These are phyloP conservation scores for Sonneratia caseolaris DNA, from an alignment of 345 rosid species.

Conservation along the genomic window DNA sequence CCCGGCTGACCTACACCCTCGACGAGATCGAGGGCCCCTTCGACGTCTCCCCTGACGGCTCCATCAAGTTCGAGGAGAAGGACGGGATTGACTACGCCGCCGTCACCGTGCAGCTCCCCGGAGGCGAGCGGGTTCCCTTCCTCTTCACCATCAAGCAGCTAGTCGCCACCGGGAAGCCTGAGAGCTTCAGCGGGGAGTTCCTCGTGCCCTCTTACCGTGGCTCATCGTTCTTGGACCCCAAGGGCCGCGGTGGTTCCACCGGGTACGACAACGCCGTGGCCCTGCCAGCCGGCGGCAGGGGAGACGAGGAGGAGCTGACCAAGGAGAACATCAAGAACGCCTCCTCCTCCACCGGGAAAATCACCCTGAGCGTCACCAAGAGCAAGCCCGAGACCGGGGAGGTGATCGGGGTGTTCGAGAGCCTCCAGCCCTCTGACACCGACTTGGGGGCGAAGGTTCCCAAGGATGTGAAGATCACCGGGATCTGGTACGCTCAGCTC, in stretches of 20 bases:
- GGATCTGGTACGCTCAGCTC: constrained; percentile 96
- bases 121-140: constrained; percentile 87
- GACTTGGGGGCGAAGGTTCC: constrained; percentile 93
- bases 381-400: constrained; percentile 90
- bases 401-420: constrained; percentile 90
- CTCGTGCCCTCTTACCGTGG: constrained; percentile 79
- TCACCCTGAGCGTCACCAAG: constrained; percentile 68
- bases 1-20: constrained; percentile 90
- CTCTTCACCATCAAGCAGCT: constrained; percentile 76
- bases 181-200: constrained; percentile 58
- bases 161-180: constrained; percentile 76
- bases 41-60: constrained; percentile 58
- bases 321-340: constrained; percentile 77
- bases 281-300: constrained; percentile 91
- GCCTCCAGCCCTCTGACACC: constrained; percentile 95
- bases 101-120: constrained; percentile 77
- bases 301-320: constrained; percentile 78
- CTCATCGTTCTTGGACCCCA: constrained; percentile 84
- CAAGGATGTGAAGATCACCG: constrained; percentile 93
- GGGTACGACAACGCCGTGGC: constrained; percentile 92
- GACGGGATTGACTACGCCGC: constrained; percentile 88
- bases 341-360: constrained; percentile 66
- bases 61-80: constrained; percentile 64
- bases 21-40: constrained; percentile 97
- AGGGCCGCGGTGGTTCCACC: constrained; percentile 82